A percentile compares a stretch with the other conserved stretches of the same genome.
Conservation (phyloP, 768 basidiomycete genomes). For the Xanthoconium purpureum region DNA sequence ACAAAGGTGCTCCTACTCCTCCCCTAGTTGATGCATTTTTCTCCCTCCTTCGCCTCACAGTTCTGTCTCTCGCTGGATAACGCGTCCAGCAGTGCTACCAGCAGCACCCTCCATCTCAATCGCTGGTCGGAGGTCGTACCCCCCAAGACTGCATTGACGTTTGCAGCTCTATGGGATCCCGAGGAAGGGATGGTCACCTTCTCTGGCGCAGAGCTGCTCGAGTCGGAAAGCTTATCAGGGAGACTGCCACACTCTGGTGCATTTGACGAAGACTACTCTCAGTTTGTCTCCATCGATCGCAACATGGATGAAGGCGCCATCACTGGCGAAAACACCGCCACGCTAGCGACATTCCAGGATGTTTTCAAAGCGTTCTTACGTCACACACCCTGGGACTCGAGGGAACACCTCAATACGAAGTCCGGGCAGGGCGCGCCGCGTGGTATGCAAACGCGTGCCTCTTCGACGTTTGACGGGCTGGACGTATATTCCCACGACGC, state of each 20-base stretch:
- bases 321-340: slow-evolving; percentile 22
- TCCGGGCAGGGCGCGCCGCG: slow-evolving; percentile 3
- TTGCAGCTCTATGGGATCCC: slow-evolving; percentile 59
- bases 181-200: slow-evolving; percentile 57
- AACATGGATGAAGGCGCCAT: slow-evolving; percentile 6
- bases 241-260: slow-evolving; percentile 5
- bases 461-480: slow-evolving; percentile 31
- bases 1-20: neutral
- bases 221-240: slow-evolving; percentile 21
- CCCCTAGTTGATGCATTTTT: neutral
- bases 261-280: slow-evolving; percentile 17
- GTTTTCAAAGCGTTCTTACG: slow-evolving; percentile 28
- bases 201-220: slow-evolving; percentile 47
- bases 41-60: slow-evolving; percentile 6
- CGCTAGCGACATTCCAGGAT: slow-evolving; percentile 28
- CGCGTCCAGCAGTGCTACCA: slow-evolving; percentile 8
- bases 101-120: slow-evolving; percentile 13
- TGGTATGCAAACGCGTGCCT: slow-evolving; percentile 24
- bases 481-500: slow-evolving; percentile 31
- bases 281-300: slow-evolving; percentile 10
- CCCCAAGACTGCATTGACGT: slow-evolving; percentile 53
- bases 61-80: slow-evolving; percentile 25
- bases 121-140: slow-evolving; percentile 60
- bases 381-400: slow-evolving; percentile 21
- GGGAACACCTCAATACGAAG: slow-evolving; percentile 17